Evolutionary conservation across 2,329 filamentous ascomycete genomes (phyloP).

Genomic region (Apiospora koreana): DNA sequence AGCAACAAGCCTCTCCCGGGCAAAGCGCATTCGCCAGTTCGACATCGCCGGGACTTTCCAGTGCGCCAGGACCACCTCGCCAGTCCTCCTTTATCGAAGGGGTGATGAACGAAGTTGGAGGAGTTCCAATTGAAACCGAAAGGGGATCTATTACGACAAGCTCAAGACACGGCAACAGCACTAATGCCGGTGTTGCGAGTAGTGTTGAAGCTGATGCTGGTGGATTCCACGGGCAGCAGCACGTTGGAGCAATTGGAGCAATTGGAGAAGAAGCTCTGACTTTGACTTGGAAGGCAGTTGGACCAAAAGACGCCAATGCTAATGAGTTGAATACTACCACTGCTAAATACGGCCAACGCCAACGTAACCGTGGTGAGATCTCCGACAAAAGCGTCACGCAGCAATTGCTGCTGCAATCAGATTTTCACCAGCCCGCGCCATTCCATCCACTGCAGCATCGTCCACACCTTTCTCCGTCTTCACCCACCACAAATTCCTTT

Average conservation of each 20-base stretch:
- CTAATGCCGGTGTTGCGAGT: not conserved
- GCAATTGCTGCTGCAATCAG: slow-evolving; percentile 22
- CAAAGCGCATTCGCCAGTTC: slow-evolving; percentile 3
- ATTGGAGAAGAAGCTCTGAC: slow-evolving; percentile 8
- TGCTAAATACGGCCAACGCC: slow-evolving; percentile 19
- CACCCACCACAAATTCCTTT: slow-evolving; percentile 23
- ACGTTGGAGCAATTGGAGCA: slow-evolving; percentile 9
- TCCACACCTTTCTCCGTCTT: slow-evolving; percentile 23
- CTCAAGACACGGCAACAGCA: slow-evolving; percentile 3
- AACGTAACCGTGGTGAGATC: slow-evolving; percentile 25
- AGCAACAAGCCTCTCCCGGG: not conserved
- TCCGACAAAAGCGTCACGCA: slow-evolving; percentile 32
- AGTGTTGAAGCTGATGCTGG: not conserved
- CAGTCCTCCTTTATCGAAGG: slow-evolving; percentile 12
- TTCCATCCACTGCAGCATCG: slow-evolving; percentile 29
- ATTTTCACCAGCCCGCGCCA: slow-evolving; percentile 34
- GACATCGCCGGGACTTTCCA: not conserved
- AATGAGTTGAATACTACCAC: slow-evolving; percentile 20
- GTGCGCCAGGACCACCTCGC: slow-evolving; percentile 15
- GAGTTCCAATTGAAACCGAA: not conserved
- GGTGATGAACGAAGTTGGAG: slow-evolving; percentile 6
- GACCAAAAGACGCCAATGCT: slow-evolving; percentile 18
- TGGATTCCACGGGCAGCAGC: slow-evolving; percentile 12
- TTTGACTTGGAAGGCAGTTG: slow-evolving; percentile 15
- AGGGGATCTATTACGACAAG: not conserved